phyloP scores from a whole-genome alignment of 331 rosid genomes.

The Pyracantha coccinea region DNA sequence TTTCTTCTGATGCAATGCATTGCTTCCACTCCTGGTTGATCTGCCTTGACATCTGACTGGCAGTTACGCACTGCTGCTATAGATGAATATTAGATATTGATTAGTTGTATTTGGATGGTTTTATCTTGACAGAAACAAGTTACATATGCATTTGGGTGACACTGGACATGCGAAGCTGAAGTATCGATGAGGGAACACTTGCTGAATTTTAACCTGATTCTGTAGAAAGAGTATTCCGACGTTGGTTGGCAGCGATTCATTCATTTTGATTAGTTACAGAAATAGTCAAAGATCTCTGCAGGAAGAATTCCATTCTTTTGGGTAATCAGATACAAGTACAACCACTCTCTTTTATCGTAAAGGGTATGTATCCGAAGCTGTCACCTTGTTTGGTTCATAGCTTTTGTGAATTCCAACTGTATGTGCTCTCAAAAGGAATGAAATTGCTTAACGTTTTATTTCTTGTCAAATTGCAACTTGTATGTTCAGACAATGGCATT shows the following conservation, averaged over 20 bases:
- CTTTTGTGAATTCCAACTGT: neutral
- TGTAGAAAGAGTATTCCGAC: neutral
- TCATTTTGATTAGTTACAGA: conserved; percentile 17
- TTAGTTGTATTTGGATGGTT: conserved; percentile 3
- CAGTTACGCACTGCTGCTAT: neutral
- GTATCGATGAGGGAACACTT: conserved; percentile 26
- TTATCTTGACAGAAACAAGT: conserved; percentile 53
- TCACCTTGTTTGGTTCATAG: neutral
- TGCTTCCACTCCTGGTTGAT: neutral
- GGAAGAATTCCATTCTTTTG: conserved; percentile 7
- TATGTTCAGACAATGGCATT: neutral
- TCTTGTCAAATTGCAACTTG: neutral
- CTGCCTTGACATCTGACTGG: neutral
- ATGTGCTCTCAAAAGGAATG: neutral
- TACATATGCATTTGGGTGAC: conserved; percentile 73
- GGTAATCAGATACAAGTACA: neutral
- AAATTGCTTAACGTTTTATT: neutral
- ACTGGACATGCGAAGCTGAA: conserved; percentile 74
- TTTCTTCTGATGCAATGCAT: neutral
- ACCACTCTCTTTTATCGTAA: neutral
- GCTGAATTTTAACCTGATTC: neutral
- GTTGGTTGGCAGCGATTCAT: conserved; percentile 14
- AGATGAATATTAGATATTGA: neutral
- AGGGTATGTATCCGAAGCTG: neutral
- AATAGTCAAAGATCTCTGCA: neutral